These are phyloP conservation scores for Nigrospora sphaerica DNA, from an alignment of 2,329 filamentous ascomycete species.

Conservation along the genomic window DNA sequence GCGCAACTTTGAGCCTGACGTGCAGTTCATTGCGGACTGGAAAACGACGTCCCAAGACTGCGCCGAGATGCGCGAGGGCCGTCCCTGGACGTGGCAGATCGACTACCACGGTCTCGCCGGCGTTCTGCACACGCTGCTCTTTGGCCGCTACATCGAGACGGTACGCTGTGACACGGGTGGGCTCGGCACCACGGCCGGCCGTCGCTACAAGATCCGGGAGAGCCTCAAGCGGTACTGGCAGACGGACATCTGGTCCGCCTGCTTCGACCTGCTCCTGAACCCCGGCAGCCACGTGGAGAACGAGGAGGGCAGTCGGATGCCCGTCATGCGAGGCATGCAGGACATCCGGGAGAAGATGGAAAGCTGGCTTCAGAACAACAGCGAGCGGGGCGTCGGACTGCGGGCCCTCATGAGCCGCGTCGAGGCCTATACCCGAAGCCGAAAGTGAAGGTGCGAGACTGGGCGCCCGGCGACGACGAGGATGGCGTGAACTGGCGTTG, in stretches of 20 bases:
- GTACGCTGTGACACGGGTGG: conserved; percentile 46
- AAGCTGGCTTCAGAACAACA: conserved; percentile 69
- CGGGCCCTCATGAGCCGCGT: conserved; percentile 62
- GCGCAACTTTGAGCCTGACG: conserved; percentile 68
- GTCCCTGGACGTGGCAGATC: conserved; percentile 96
- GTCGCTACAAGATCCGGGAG: conserved; percentile 75
- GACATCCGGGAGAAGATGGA: conserved; percentile 74
- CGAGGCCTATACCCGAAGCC: conserved; percentile 31
- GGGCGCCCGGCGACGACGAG: too few relatives aligned
- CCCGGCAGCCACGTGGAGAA: conserved; percentile 58
- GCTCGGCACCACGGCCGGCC: conserved; percentile 47
- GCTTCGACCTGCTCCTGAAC: conserved; percentile 83
- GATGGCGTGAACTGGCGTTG: too few relatives aligned
- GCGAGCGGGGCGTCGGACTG: conserved; percentile 72
- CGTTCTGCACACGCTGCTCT: conserved; percentile 80
- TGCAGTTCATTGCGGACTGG: conserved; percentile 94
- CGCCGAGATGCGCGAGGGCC: conserved; percentile 87
- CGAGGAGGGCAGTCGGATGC: conserved; percentile 64
- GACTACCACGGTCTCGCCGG: conserved; percentile 93
- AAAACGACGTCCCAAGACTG: conserved; percentile 82
- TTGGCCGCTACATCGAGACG: conserved; percentile 92
- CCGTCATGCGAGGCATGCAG: conserved; percentile 64
- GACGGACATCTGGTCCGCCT: conserved; percentile 77
- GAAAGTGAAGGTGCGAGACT: conserved; percentile 1
- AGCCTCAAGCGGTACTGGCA: conserved; percentile 94